Evolutionary conservation across 2,329 filamentous ascomycete genomes (phyloP).

Genomic region (Sporothrix inflata): DNA sequence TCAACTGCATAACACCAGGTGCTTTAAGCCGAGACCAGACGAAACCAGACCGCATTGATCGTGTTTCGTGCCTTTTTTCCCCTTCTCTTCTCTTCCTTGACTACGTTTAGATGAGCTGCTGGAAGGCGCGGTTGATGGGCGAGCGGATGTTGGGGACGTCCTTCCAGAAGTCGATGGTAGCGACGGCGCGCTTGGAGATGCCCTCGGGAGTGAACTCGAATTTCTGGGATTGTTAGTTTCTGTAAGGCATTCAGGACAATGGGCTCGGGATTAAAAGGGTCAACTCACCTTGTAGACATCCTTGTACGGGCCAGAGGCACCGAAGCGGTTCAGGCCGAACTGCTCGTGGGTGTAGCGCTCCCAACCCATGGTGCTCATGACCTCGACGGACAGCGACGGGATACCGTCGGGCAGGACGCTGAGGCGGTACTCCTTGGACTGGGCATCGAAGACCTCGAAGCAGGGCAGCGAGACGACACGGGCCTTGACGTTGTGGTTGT

Average conservation of each 20-base stretch:
- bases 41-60: neutral
- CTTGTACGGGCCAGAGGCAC: slow-evolving; percentile 96
- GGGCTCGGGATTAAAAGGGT: slow-evolving; percentile 52
- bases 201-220: slow-evolving; percentile 99
- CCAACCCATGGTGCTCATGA: slow-evolving; percentile 97
- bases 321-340: slow-evolving; percentile 98
- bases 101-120: slow-evolving; percentile 81
- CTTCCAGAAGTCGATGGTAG: slow-evolving; percentile 98
- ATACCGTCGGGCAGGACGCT: slow-evolving; percentile 92
- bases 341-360: slow-evolving; percentile 99
- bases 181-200: slow-evolving; percentile 89
- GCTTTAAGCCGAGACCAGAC: slow-evolving; percentile 20
- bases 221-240: slow-evolving; percentile 60
- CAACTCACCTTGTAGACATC: slow-evolving; percentile 75
- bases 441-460: slow-evolving; percentile 94
- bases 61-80: neutral
- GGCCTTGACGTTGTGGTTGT: slow-evolving; percentile 83
- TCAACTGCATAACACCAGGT: slow-evolving; percentile 22
- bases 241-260: slow-evolving; percentile 37
- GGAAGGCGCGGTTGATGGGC: slow-evolving; percentile 95
- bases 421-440: slow-evolving; percentile 93
- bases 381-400: slow-evolving; percentile 90
- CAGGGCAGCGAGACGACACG: slow-evolving; percentile 96
- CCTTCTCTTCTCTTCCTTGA: neutral
- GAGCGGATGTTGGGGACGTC: slow-evolving; percentile 86